phyloP scores from a whole-genome alignment of 805 yeast species.

The Wickerhamiella dianesei region DNA sequence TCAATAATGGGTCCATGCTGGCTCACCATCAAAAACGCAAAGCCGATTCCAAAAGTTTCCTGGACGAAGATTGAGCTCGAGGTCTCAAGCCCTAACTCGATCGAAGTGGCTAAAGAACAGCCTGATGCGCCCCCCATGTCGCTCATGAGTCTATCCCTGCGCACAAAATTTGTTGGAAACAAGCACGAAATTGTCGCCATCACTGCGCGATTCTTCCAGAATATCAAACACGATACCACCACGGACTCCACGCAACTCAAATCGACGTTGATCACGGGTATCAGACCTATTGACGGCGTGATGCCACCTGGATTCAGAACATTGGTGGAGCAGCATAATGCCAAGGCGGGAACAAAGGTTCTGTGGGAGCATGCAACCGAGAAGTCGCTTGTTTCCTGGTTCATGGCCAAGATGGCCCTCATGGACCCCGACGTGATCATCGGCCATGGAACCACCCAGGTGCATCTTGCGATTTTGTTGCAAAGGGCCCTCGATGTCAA shows the following conservation, averaged over 20 bases:
- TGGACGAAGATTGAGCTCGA: slow-evolving; percentile 59
- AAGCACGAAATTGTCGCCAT: slow-evolving; percentile 81
- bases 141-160: slow-evolving; percentile 60
- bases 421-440: slow-evolving; percentile 85
- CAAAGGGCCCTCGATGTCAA: slow-evolving; percentile 67
- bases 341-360: slow-evolving; percentile 31
- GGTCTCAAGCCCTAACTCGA: slow-evolving; percentile 27
- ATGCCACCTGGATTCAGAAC: slow-evolving; percentile 67
- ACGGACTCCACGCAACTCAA: slow-evolving; percentile 56
- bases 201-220: slow-evolving; percentile 55
- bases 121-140: slow-evolving; percentile 51
- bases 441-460: slow-evolving; percentile 75
- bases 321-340: slow-evolving; percentile 31
- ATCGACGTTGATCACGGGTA: slow-evolving; percentile 51
- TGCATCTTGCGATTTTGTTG: slow-evolving; percentile 63
- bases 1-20: slow-evolving; percentile 97
- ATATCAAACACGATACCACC: slow-evolving; percentile 54
- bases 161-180: slow-evolving; percentile 62
- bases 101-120: slow-evolving; percentile 31
- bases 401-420: slow-evolving; percentile 55
- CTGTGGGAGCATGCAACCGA: slow-evolving; percentile 55
- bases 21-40: slow-evolving; percentile 59
- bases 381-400: slow-evolving; percentile 54
- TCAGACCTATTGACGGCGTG: slow-evolving; percentile 50
- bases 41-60: slow-evolving; percentile 55